Evolutionary conservation across 805 yeast genomes (phyloP).

Genomic region (Yarrowia sp.): DNA sequence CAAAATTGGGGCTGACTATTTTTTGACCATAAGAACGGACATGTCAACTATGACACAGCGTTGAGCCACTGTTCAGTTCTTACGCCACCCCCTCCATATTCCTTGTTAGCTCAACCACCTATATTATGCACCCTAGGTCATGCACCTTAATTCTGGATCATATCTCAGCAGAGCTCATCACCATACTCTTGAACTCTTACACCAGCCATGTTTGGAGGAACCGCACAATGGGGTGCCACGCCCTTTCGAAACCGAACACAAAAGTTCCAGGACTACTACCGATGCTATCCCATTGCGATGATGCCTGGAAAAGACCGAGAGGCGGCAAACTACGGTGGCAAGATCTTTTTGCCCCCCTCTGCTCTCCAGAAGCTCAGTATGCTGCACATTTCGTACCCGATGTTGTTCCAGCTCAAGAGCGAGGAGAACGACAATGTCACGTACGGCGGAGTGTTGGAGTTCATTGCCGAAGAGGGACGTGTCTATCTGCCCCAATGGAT

Average conservation of each 20-base stretch:
- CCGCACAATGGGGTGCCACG: slow-evolving; percentile 39
- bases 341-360: slow-evolving; percentile 91
- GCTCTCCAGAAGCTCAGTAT: slow-evolving; percentile 85
- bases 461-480: slow-evolving; percentile 96
- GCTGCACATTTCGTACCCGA: slow-evolving; percentile 93
- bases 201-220: slow-evolving; percentile 30
- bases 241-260: slow-evolving; percentile 42
- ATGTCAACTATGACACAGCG: no score
- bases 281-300: slow-evolving; percentile 91
- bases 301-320: slow-evolving; percentile 75
- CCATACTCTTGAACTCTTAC: not conserved
- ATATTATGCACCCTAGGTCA: not conserved
- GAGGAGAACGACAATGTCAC: slow-evolving; percentile 68
- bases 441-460: slow-evolving; percentile 94
- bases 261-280: slow-evolving; percentile 81
- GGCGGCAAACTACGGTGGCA: slow-evolving; percentile 91
- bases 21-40: not conserved
- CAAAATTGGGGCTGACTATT: not conserved
- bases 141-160: slow-evolving; percentile 16
- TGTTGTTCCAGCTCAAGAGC: slow-evolving; percentile 83
- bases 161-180: not conserved
- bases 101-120: no score
- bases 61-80: no score
- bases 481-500: slow-evolving; percentile 97
- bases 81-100: no score